A percentile compares a stretch with the other conserved stretches of the same genome.
Conservation (phyloP, 192 early-diverging fungal genomes). For the Oehlia diaphana region DNA sequence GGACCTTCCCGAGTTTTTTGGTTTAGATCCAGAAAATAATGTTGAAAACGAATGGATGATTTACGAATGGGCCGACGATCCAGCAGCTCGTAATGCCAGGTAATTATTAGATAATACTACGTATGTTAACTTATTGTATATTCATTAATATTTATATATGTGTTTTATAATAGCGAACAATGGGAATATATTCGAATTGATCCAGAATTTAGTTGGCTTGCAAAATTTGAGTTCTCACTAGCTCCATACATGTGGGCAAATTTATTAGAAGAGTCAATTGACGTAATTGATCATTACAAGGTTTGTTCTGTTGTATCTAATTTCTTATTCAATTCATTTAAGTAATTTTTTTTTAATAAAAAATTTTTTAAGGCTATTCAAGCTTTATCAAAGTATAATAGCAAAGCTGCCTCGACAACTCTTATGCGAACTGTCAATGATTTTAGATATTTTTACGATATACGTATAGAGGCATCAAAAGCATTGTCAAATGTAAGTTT, state of each 20-base stretch:
- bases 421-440: conserved; percentile 78
- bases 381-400: conserved; percentile 62
- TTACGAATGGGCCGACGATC: conserved; percentile 79
- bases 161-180: conserved; percentile 47
- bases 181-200: conserved; percentile 98
- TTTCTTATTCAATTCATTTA: neutral
- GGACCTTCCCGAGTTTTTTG: neutral
- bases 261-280: conserved; percentile 85
- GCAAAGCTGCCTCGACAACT: conserved; percentile 68
- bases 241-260: conserved; percentile 95
- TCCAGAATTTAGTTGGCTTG: conserved; percentile 93
- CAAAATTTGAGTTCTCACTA: conserved; percentile 82
- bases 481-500: conserved; percentile 57
- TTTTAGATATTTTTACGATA: conserved; percentile 78
- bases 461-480: conserved; percentile 78
- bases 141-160: neutral
- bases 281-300: conserved; percentile 91
- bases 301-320: conserved; percentile 34
- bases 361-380: conserved; percentile 55
- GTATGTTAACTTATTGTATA: neutral
- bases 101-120: neutral
- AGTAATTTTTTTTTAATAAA: conserved; percentile 5
- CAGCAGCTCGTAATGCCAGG: conserved; percentile 52
- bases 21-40: conserved; percentile 54
- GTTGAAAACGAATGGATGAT: conserved; percentile 69